Evolutionary conservation across 1,284 basidiomycete genomes (phyloP), one percentile per base, ranked within the genome.

Genomic region (Ustilago xerochloae): DNA sequence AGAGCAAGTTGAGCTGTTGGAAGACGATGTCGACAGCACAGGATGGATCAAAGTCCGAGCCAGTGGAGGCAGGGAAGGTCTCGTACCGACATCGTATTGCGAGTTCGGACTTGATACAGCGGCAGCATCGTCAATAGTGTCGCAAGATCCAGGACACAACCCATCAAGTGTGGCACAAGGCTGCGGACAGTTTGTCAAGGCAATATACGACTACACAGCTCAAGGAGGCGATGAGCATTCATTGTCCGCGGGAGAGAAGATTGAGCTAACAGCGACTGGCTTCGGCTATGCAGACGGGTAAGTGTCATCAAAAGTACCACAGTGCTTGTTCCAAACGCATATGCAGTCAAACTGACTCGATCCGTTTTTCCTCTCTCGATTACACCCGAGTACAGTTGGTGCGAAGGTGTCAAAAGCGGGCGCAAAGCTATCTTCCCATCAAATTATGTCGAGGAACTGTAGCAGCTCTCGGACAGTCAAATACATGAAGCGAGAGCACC

Each of bases 41-140:
- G 77, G 77, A 1, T 79, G 77, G 77, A 71, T 75, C 56, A 75
- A 79, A 33, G 69, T 77, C 20, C 46, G 58, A 22, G 50, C 50
- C 4, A 55, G 51, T 13, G 28, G 39, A 20, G 48, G 24, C 0
- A 50, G 51, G 13, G 53, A 71, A 51, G 77, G 77, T 13, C 60
- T 79, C 5, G 77, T 79, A 4, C 77, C 77, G 2, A 75, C 75
- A 5, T 58, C 72, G 8, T 79, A 79, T 32, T 66, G 66, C 53
- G 67, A 67, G 4, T 69, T 75, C 36, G 33, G 36, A 20, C 18
- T 10, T 15, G 28, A 29, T 13, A 12, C 22, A 1, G 24, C 38
- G 7, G 43, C 50, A 7, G 20, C 50, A 7, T 18, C 16, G 5
- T 26, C 47, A 43, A 10, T n/a, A 16, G 33, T 12, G 7, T 15